Evolutionary conservation across 2,329 filamentous ascomycete genomes (phyloP), one percentile per base, ranked within the genome.

Genomic region (Bisporella sp.): DNA sequence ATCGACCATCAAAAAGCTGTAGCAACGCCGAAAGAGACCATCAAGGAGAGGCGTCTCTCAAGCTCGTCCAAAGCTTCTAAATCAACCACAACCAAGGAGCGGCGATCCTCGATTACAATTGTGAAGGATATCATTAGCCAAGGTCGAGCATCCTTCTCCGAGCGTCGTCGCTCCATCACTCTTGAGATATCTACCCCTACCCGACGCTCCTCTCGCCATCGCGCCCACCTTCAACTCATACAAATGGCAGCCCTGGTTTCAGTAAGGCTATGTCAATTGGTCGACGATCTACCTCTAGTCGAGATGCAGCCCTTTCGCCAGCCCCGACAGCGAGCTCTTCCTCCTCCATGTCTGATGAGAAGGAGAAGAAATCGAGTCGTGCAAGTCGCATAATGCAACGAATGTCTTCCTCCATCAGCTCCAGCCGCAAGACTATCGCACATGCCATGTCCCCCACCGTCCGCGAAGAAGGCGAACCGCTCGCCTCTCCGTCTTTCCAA

Each of bases 241-340:
- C 42, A 6, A 45, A 45, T 32, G 30, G 30, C n/a, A 45, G 28
- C 31, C 41, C 41, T 43, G 12, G 41, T 9, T 45, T 45, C 9
- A 11, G 28, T 11, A 80, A 66, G 59, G 88, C 73, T 66, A 75
- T 72, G 71, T 93, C 74, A 70, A 87, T 77, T 70, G 85, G 72
- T 69, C 87, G 73, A 64, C 75, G 69, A 73, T 81, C 79, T 4
- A 55, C 48, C n/a, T 60, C 58, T 4, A 62, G 57, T 45, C 52
- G 57, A 33, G 46, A 61, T 61, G 50, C 21, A 5, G 44, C 42
- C 5, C 45, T 66, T 61, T 59, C 71, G 60, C 50, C 70, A 65
- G 33, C 71, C 67, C 54, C 62, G 13, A 58, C 63, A 69, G 69
- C 61, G 63, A 69, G 52, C 51, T 69, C 42, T 69, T 69, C 48